Conservation (phyloP, 192 early-diverging fungal genomes). For the Obelidium mucronatum region DNA sequence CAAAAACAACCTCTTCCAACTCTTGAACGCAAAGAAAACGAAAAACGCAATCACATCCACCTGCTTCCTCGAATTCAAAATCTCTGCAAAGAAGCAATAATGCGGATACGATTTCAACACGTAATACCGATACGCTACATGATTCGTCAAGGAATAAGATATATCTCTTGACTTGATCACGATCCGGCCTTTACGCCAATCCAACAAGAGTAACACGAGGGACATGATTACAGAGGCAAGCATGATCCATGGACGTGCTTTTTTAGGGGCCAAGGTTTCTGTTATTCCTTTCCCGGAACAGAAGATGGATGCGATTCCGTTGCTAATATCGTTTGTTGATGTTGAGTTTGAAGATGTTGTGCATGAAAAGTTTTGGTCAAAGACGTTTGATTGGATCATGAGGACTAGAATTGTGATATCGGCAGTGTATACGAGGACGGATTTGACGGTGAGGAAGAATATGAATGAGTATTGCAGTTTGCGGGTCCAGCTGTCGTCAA, state of each 20-base stretch:
- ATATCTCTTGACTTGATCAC: constrained; percentile 78
- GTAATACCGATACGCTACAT: constrained; percentile 79
- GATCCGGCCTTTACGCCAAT: constrained; percentile 69
- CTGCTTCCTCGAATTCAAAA: constrained; percentile 69
- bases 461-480: constrained; percentile 60
- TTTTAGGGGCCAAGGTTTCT: constrained; percentile 6
- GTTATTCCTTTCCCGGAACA: constrained; percentile 11
- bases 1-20: constrained; percentile 84
- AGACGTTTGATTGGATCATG: constrained; percentile 52
- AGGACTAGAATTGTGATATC: constrained; percentile 80
- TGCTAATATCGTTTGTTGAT: not conserved
- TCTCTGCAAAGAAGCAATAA: constrained; percentile 82
- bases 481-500: constrained; percentile 24
- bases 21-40: constrained; percentile 85
- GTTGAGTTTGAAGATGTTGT: not conserved
- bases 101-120: constrained; percentile 76
- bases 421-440: constrained; percentile 78
- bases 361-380: not conserved
- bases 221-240: constrained; percentile 72
- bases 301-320: not conserved
- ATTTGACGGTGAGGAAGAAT: constrained; percentile 72
- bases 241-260: constrained; percentile 50
- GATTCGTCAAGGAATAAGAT: constrained; percentile 76
- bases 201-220: constrained; percentile 71
- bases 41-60: constrained; percentile 80